Percentiles rank a stretch among this genome's conserved stretches.
Evolutionary conservation across 768 basidiomycete species (phyloP).

Genomic region (Boletus tomentosulus): DNA sequence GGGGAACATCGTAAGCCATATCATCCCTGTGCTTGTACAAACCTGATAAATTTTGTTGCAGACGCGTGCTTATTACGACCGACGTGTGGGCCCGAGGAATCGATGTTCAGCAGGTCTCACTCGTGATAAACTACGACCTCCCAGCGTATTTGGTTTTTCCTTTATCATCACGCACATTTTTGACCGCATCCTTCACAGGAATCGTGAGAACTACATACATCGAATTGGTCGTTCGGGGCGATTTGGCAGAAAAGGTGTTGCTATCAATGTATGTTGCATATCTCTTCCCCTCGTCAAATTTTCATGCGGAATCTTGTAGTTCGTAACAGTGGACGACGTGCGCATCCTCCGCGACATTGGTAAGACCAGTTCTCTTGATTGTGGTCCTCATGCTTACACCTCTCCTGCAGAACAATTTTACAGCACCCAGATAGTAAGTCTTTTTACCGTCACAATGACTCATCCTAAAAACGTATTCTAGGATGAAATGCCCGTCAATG

Average conservation of each 20-base stretch:
- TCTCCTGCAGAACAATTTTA: conserved; percentile 81
- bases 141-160: conserved; percentile 62
- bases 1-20: conserved; percentile 75
- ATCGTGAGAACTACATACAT: conserved; percentile 99
- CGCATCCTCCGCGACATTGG: conserved; percentile 96
- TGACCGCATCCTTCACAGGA: conserved; percentile 41
- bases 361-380: conserved; percentile 34
- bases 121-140: conserved; percentile 96
- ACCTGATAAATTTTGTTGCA: conserved; percentile 27
- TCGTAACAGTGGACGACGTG: conserved; percentile 93
- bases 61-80: conserved; percentile 91
- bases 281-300: conserved; percentile 4
- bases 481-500: conserved; percentile 99
- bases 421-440: conserved; percentile 83
- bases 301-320: conserved; percentile 43
- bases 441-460: conserved; percentile 1
- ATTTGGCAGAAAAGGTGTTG: conserved; percentile 98
- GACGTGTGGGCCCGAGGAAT: conserved; percentile 98
- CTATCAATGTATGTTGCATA: conserved; percentile 79
- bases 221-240: conserved; percentile 99
- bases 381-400: conserved; percentile 9
- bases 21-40: not conserved
- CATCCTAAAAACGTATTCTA: conserved; percentile 35
- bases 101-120: conserved; percentile 95
- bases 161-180: conserved; percentile 4